Base-by-base conservation (phyloP, 768 basidiomycete genomes). In the Pleurotus platypus region DNA sequence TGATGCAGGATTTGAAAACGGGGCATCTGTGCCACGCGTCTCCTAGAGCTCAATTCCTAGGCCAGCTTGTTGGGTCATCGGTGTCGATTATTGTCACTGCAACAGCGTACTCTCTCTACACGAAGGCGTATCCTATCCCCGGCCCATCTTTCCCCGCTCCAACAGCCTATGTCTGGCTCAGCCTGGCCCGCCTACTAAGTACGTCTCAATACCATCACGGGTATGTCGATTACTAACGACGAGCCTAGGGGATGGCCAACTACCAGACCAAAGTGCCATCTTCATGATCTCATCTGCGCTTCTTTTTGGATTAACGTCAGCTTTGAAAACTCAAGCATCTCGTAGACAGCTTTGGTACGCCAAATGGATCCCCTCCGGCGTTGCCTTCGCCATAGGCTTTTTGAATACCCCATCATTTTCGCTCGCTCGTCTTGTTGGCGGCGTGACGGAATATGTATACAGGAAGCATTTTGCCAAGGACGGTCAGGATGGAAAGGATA, bases 1-100 rank as follows among this genome's bases (percentile, higher is more conserved):
- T 98, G 7, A 98, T 98, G 96, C 96, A 98, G 74, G 96, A 98
- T 71, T 76, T 98, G 58, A 98, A 98, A 74, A 97, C 96, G 2
- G 96, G 96, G 0, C 92, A 97, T 69, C 75, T 98, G n/a, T 82
- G 92, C 55, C 82, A 80, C 61, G 94, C 94, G 7, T 95, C 94
- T 20, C 96, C 96, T 47, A 79, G 92, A 63, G 92, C 93, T 2
- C 96, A 96, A 66, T 97, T 98, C 69, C 95, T 87, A 63, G 92
- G 93, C 7, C 93, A 98, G 69, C 76, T 98, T 49, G 87, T 98
- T 56, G 96, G 96, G 35, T 93, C 91, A 7, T 81, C 86, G 1
- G 79, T 96, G 4, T 93, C 91, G 6, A 94, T 98, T 30, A 61
- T 97, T 48, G 89, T 98, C 18, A 94, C 94, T 0, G 83, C 92